These are phyloP conservation scores for Populus deltoides DNA, from an alignment of 345 rosid genomes.

Conservation along the genomic window DNA sequence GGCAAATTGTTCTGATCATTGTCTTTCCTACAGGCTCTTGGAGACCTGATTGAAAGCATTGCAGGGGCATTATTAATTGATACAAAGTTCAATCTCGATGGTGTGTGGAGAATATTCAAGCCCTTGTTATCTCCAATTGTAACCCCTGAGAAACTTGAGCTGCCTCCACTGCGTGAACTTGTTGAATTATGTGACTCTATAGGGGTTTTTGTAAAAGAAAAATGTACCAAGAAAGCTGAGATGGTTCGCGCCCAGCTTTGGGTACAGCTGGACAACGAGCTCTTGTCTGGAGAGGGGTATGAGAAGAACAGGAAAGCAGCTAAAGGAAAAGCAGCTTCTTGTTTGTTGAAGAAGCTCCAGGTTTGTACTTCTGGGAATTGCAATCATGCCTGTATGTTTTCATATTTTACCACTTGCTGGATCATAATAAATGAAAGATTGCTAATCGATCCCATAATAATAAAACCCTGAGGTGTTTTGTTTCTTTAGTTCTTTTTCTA, in stretches of 20 bases:
- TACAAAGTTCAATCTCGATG: conserved; percentile 59
- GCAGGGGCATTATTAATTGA: conserved; percentile 83
- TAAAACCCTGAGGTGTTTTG: background rate
- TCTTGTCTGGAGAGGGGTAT: conserved; percentile 58
- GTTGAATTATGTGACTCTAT: conserved; percentile 70
- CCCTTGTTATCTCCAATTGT: conserved; percentile 76
- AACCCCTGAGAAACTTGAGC: conserved; percentile 74
- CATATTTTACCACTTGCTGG: too few relatives aligned
- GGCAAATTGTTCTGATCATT: background rate
- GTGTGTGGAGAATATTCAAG: conserved; percentile 73
- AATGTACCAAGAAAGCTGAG: conserved; percentile 45
- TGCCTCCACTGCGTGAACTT: conserved; percentile 73
- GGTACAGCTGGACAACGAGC: conserved; percentile 62
- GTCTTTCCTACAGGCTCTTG: conserved; percentile 61
- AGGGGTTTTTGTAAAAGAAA: conserved; percentile 58
- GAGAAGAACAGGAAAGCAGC: conserved; percentile 66
- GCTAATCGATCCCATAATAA: background rate
- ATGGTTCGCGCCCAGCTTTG: conserved; percentile 54
- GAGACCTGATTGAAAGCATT: conserved; percentile 85
- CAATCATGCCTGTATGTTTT: background rate
- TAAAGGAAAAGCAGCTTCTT: conserved; percentile 75
- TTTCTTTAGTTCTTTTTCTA: background rate
- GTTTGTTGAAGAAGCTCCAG: conserved; percentile 72
- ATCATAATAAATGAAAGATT: background rate
- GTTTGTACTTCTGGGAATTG: conserved; percentile 35